Base-by-base conservation (phyloP, 2,329 filamentous ascomycete genomes). In the Westerdykella sp. region DNA sequence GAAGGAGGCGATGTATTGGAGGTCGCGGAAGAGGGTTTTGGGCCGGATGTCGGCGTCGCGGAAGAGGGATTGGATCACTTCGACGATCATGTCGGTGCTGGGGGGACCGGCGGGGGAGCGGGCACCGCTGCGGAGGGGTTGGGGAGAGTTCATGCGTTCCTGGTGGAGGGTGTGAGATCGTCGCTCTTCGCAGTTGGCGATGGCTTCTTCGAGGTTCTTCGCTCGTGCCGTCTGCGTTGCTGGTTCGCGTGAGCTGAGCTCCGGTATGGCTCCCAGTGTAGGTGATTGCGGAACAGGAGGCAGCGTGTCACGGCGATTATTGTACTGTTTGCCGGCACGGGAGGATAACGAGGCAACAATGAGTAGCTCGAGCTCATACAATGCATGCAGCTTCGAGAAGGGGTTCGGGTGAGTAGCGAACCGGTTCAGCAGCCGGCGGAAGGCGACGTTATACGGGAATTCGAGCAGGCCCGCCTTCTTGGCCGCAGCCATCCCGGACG, bases 381-480 rank as follows among this genome's bases (percentile, higher is more conserved):
- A 73, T 0, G 87, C 84, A 51, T 84, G 83, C 11, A 98, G 76
- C 67, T 98, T 98, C 16, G 80, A 77, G 53, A 85, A 85, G 0
- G 93, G 93, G 59, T 93, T 95, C 0, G 87, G 86, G 52, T 94
- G 87, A 4, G 90, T 86, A 34, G 87, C 88, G 54, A 98, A 95
- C 70, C 88, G 89, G 50, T 81, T 82, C 25, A 97, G 73, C 1
- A 97, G 74, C 11, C 84, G 81, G 51, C 81, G 77, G 60, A 95
- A 96, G 1, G 89, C 85, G 52, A 81, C 80, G 40, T 80, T 80
- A 60, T 91, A 96, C 0, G 87, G 86, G 55, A 95, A 95, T 32
- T 85, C 81, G 14, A 71, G 54, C 23, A 72, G 50, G 9, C 69
- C 69, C 14, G 68, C 63, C 48, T 69, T 70, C 59, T 70, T 72